Percentiles rank a stretch among this genome's conserved stretches.
phyloP scores from a whole-genome alignment of 78 protist genomes.

The Dictyostelium discoideum region DNA sequence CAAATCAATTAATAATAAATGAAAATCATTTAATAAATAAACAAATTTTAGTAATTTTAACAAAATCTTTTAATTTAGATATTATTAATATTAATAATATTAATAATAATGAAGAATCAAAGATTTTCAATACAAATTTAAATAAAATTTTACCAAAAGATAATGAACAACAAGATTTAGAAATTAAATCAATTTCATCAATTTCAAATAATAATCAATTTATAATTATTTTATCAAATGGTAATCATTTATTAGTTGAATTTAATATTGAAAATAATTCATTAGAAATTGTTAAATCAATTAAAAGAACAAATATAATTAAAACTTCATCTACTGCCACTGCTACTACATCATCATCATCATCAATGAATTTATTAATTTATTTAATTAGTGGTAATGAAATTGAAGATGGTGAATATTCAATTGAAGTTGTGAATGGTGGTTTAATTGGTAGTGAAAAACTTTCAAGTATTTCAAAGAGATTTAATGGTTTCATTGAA shows the following conservation, averaged over 20 bases:
- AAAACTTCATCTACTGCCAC: neutral
- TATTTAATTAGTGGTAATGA: neutral
- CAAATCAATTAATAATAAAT: neutral
- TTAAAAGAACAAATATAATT: neutral
- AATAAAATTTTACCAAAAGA: neutral
- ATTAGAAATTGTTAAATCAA: neutral
- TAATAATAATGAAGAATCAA: neutral
- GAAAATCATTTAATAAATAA: neutral
- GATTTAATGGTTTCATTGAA: neutral
- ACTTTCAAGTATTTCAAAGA: neutral
- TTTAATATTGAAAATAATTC: neutral
- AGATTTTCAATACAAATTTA: neutral
- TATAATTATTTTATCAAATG: neutral
- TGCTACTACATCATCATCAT: neutral
- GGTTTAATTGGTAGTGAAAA: neutral
- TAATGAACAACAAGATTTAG: neutral
- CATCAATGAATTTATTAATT: neutral
- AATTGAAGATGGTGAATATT: neutral
- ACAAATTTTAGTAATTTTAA: neutral
- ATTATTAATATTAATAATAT: neutral
- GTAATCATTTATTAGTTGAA: neutral
- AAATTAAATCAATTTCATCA: neutral
- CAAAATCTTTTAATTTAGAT: neutral
- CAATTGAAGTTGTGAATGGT: neutral
- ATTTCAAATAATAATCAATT: neutral